Evolutionary conservation across 805 yeast species (phyloP).

Genomic region (Naumovozyma dairenensis): DNA sequence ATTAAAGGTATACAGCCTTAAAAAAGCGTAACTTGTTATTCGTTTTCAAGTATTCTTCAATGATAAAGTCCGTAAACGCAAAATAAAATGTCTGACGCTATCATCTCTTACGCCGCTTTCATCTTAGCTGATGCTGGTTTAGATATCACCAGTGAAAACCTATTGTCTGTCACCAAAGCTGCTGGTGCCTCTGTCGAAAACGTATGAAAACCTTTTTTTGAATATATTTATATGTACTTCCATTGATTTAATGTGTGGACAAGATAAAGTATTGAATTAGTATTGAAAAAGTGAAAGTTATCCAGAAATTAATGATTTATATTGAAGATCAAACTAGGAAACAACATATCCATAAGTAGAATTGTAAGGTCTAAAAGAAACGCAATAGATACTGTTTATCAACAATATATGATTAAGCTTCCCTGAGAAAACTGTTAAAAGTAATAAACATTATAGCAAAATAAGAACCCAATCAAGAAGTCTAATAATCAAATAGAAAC

Average conservation of each 20-base stretch:
- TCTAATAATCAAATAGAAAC: no score
- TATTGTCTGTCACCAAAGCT: conserved; percentile 59
- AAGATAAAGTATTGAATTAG: neutral
- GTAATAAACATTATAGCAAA: no score
- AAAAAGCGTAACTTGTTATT: neutral
- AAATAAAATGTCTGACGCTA: conserved; percentile 76
- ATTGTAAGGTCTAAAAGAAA: no score
- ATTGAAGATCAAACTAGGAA: neutral
- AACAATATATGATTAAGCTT: no score
- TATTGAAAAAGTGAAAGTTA: neutral
- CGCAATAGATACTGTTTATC: no score
- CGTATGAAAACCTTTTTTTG: conserved; percentile 19
- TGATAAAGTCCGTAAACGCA: conserved; percentile 6
- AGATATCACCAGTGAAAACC: conserved; percentile 80
- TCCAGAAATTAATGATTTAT: neutral
- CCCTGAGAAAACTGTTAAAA: no score
- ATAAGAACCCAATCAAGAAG: no score
- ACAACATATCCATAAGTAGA: no score
- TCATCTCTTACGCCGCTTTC: conserved; percentile 96
- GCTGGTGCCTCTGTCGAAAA: conserved; percentile 70
- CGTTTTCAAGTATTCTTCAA: neutral
- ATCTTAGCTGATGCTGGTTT: conserved; percentile 96
- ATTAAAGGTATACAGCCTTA: no score
- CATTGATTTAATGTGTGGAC: neutral
- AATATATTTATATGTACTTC: conserved; percentile 30